phyloP scores from a whole-genome alignment of 306 rosid species.

The Macrotyloma uniflorum region DNA sequence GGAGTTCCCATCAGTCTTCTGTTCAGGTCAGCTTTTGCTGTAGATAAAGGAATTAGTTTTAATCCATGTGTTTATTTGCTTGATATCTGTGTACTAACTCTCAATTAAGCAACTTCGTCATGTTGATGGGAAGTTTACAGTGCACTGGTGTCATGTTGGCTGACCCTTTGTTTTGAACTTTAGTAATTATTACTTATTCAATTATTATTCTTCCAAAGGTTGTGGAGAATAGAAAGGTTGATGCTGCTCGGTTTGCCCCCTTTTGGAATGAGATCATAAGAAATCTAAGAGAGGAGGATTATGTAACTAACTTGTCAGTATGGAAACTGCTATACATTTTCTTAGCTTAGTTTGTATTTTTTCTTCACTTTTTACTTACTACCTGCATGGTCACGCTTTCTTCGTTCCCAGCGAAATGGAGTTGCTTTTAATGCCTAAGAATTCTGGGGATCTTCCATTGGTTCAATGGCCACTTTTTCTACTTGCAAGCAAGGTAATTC shows the following conservation, averaged over 20 bases:
- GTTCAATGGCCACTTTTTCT: constrained; percentile 99
- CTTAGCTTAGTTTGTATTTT: background rate
- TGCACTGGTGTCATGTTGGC: background rate
- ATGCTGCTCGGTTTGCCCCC: constrained; percentile 88
- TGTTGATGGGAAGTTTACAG: constrained; percentile 18
- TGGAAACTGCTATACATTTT: constrained; percentile 8
- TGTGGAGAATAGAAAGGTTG: constrained; percentile 63
- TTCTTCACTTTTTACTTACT: background rate
- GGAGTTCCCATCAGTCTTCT: constrained; percentile 56
- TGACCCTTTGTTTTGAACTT: constrained; percentile 15
- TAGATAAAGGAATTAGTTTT: background rate
- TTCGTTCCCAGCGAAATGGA: constrained; percentile 74
- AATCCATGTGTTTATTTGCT: constrained; percentile 6
- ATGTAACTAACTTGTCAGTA: constrained; percentile 84
- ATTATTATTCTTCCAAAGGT: constrained; percentile 52
- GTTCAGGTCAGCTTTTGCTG: constrained; percentile 57
- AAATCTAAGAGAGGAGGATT: constrained; percentile 94
- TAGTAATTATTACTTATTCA: constrained; percentile 23
- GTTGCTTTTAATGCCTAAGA: constrained; percentile 81
- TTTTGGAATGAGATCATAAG: constrained; percentile 91
- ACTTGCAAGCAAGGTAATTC: constrained; percentile 91
- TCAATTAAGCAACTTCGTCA: background rate
- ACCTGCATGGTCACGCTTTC: background rate
- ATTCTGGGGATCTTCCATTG: constrained; percentile 71
- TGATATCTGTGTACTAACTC: background rate